Conservation (phyloP, 164 flowering plant species). For the Aristolochia fimbriata region DNA sequence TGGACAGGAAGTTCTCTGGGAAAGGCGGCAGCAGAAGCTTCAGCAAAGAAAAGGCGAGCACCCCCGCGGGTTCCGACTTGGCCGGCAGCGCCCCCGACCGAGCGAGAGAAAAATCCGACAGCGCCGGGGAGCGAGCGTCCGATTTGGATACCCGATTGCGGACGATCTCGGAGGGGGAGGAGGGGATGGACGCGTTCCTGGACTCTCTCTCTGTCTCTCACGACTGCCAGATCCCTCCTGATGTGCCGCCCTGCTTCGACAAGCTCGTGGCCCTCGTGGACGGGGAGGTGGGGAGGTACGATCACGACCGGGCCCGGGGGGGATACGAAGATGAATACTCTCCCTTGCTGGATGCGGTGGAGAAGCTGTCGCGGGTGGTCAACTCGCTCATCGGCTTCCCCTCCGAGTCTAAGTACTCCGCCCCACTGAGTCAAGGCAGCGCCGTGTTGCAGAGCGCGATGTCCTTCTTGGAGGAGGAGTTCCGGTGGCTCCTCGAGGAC, state of each 20-base stretch:
- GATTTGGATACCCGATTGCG: slow-evolving; percentile 4
- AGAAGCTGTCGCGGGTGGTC: slow-evolving; percentile 16
- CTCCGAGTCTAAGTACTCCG: slow-evolving; percentile 1
- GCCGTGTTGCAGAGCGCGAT: slow-evolving; percentile 44
- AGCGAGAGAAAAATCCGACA: slow-evolving; percentile 2
- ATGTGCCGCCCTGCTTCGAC: slow-evolving; percentile 22
- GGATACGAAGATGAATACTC: slow-evolving; percentile 10
- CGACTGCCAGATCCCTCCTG: slow-evolving; percentile 3
- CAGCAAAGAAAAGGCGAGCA: neutral
- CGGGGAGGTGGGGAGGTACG: slow-evolving; percentile 20
- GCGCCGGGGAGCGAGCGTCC: slow-evolving; percentile 5
- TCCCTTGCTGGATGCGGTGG: slow-evolving; percentile 19
- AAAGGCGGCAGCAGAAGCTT: neutral
- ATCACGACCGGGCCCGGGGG: slow-evolving; percentile 22
- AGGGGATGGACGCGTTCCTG: slow-evolving; percentile 23
- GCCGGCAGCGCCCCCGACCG: neutral
- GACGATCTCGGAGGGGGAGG: slow-evolving; percentile 8
- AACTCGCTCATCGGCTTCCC: slow-evolving; percentile 9
- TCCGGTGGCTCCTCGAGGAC: slow-evolving; percentile 45
- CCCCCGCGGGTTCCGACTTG: neutral
- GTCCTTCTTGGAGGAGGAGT: slow-evolving; percentile 54
- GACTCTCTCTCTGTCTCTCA: neutral
- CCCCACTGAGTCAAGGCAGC: slow-evolving; percentile 23
- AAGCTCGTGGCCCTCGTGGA: slow-evolving; percentile 21
- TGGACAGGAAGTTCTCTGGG: neutral